Conservation (phyloP, 331 rosid species). For the Cydonia oblonga region DNA sequence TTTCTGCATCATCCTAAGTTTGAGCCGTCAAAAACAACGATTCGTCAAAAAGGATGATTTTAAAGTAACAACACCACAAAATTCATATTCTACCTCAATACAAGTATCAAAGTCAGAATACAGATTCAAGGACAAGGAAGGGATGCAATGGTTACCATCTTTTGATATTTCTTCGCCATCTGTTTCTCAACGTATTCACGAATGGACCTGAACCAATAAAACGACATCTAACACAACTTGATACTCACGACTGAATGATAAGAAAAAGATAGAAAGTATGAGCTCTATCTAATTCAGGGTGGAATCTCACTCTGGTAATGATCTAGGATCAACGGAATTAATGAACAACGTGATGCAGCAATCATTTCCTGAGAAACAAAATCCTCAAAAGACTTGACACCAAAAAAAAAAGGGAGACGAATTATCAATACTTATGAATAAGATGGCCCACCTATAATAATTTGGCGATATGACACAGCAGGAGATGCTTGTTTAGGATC, state of each 20-base stretch:
- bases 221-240: constrained; percentile 20
- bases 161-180: constrained; percentile 23
- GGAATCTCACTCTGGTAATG: constrained; percentile 33
- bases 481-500: constrained; percentile 13
- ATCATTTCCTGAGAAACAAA: constrained; percentile 26
- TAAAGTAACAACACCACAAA: background rate
- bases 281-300: too few relatives aligned
- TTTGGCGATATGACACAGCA: constrained; percentile 4
- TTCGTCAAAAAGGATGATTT: background rate
- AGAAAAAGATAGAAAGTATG: background rate
- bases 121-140: background rate
- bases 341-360: constrained; percentile 14
- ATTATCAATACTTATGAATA: background rate
- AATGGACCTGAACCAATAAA: constrained; percentile 26
- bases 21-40: too few relatives aligned
- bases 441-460: constrained; percentile 17
- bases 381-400: background rate
- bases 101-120: background rate
- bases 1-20: too few relatives aligned
- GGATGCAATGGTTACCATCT: constrained; percentile 12
- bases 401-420: background rate
- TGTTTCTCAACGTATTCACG: constrained; percentile 14
- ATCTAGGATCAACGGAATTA: constrained; percentile 19
- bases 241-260: background rate
- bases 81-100: background rate